Evolutionary conservation across 805 yeast species (phyloP), one percentile per base, ranked within the genome.

Genomic region (Ogataea pilisensis): DNA sequence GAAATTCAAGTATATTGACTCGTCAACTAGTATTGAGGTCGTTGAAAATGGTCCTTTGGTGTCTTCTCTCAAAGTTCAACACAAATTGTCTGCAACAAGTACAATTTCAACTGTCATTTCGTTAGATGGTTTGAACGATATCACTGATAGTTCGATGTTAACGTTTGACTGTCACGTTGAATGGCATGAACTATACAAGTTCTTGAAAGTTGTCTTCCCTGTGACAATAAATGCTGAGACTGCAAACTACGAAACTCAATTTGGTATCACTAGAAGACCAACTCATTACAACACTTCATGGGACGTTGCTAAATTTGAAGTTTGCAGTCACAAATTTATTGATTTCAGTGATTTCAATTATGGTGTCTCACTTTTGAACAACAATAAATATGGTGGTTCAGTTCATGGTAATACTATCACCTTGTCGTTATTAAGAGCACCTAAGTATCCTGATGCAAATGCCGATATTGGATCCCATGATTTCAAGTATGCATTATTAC

Each of bases 251-350:
- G 99, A 91, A 62, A 89, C 97, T 2, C 96, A 90, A 61, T 91
- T 86, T 64, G 99, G 99, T 39, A 64, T 85, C 34, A 91, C 95
- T 5, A 80, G 76, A 54, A 78, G 98, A 50, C 95, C 98, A 35
- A 91, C 98, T 0, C 97, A 91, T 63, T 91, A 72, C 67, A 93
- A 91, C 60, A 91, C 99, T 0, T 70, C 87, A 1, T 91, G 98
- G 98, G 99, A 91, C 56, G 83, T 84, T 26, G 98, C 98, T 43
- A 90, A 89, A 61, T 91, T 91, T 62, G 99, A 91, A 64, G 96
- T 89, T 9, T 86, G 96, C 56, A 88, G 85, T 55, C 99, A 93
- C 63, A 86, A 86, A 57, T 91, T 87, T 65, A 91, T 95, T 52
- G 99, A 91, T 60, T 80, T 85, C 53, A 84, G 95, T 20, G 98